Conservation (phyloP, 2,329 filamentous ascomycete species). For the Penicillium sp. region DNA sequence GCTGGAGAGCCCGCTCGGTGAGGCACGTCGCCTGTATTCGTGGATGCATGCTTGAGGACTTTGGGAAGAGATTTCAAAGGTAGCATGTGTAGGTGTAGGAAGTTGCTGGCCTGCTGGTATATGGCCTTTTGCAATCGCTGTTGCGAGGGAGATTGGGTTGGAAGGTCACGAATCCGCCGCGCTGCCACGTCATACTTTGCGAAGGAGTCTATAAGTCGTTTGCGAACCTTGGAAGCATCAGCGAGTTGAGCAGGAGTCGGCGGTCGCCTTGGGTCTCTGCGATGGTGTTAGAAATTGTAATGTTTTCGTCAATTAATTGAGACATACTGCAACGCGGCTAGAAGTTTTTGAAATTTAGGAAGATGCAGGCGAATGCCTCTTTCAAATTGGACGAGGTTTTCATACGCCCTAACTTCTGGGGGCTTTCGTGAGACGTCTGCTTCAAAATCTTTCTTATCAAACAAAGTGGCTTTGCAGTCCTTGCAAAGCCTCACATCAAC, state of each 20-base stretch:
- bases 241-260: conserved; percentile 65
- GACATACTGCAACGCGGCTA: conserved; percentile 61
- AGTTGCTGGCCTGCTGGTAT: conserved; percentile 73
- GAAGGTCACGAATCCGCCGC: conserved; percentile 71
- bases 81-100: conserved; percentile 85
- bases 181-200: conserved; percentile 80
- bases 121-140: conserved; percentile 71
- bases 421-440: conserved; percentile 62
- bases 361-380: conserved; percentile 74
- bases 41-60: conserved; percentile 57
- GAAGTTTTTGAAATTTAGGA: conserved; percentile 74
- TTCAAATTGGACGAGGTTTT: conserved; percentile 79
- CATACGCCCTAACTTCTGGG: conserved; percentile 72
- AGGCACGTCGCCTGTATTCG: conserved; percentile 40
- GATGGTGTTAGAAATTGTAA: conserved; percentile 8
- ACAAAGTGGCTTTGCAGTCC: conserved; percentile 70
- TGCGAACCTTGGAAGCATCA: conserved; percentile 84
- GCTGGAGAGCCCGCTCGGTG: conserved; percentile 23
- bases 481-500: conserved; percentile 88
- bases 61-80: conserved; percentile 70
- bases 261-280: conserved; percentile 57
- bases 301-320: neutral
- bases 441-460: conserved; percentile 70
- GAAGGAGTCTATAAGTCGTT: conserved; percentile 81
- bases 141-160: conserved; percentile 66